Conservation (phyloP, 2,329 filamentous ascomycete genomes). For the Pezicula radicicola region DNA sequence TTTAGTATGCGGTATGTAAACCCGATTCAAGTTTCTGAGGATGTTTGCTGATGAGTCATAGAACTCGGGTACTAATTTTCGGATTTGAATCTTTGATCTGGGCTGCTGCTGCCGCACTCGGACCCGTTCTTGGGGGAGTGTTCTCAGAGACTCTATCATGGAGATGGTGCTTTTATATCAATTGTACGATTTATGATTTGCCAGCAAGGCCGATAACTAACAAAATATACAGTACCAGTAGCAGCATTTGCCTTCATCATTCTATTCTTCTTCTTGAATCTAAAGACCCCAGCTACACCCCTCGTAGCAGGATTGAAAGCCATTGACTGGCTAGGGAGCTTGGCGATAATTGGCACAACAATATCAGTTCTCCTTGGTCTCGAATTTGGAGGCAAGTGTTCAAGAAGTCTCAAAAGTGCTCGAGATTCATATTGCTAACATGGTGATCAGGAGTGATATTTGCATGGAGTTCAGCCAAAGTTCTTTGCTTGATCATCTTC, state of each 20-base stretch:
- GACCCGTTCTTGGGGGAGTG: slow-evolving; percentile 62
- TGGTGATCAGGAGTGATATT: slow-evolving; percentile 43
- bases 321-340: slow-evolving; percentile 57
- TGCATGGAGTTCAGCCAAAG: slow-evolving; percentile 46
- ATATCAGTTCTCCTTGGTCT: slow-evolving; percentile 85
- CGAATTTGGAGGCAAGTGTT: slow-evolving; percentile 67
- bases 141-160: slow-evolving; percentile 60
- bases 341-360: slow-evolving; percentile 66
- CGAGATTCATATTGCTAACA: background rate
- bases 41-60: no score
- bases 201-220: background rate
- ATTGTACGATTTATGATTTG: slow-evolving; percentile 3
- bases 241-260: slow-evolving; percentile 40
- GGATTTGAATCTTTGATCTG: no score
- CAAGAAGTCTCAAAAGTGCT: background rate
- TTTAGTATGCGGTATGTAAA: no score
- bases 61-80: no score
- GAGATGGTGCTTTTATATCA: slow-evolving; percentile 50
- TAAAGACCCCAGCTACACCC: slow-evolving; percentile 65
- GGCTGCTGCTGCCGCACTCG: slow-evolving; percentile 50
- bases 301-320: slow-evolving; percentile 58
- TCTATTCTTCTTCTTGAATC: slow-evolving; percentile 59
- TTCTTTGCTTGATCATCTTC: slow-evolving; percentile 52
- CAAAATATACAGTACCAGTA: slow-evolving; percentile 14
- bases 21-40: no score